These are phyloP conservation scores for Musa balbisiana DNA, from an alignment of 202 grass and related monocot species.

Conservation along the genomic window DNA sequence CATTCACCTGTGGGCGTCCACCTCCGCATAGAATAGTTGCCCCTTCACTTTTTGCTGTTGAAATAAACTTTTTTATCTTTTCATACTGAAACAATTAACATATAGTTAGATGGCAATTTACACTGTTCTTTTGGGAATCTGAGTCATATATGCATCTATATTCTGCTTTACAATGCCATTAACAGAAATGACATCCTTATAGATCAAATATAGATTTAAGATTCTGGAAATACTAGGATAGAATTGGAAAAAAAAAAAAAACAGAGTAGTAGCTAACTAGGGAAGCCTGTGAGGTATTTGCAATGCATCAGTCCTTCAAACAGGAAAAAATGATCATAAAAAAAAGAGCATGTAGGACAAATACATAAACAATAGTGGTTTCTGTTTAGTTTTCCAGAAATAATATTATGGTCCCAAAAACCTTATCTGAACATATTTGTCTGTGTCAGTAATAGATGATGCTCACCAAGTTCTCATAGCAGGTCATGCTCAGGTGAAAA, in stretches of 20 bases:
- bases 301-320: background rate
- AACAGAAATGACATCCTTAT: background rate
- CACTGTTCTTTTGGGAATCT: background rate
- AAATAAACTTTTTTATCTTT: constrained; percentile 74
- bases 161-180: too few species aligned
- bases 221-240: background rate
- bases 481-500: too few species aligned
- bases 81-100: constrained; percentile 56
- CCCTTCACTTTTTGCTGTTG: constrained; percentile 72
- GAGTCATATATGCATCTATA: too few species aligned
- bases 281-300: background rate
- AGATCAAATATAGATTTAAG: background rate
- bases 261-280: background rate
- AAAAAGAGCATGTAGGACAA: background rate
- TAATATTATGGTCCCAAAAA: too few species aligned
- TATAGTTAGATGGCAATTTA: background rate
- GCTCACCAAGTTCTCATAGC: too few species aligned
- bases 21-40: constrained; percentile 81
- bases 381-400: background rate
- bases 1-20: constrained; percentile 62
- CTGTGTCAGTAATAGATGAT: too few species aligned
- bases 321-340: background rate
- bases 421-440: too few species aligned
- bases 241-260: background rate
- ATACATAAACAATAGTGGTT: background rate